Evolutionary conservation across 306 rosid genomes (phyloP).

Genomic region (barrel medic (Medicago truncatula)): DNA sequence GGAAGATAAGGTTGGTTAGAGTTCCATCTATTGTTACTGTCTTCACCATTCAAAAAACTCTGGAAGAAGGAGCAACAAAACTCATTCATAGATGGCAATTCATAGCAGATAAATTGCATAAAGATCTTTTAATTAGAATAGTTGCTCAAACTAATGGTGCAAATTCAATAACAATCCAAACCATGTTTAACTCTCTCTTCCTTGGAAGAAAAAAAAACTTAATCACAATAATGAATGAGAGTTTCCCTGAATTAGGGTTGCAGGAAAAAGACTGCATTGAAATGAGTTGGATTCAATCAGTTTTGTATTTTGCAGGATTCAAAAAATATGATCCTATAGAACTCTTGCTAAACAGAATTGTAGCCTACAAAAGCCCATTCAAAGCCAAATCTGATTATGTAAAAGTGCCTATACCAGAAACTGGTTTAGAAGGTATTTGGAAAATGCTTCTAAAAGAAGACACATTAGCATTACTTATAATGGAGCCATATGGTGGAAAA

Average conservation of each 20-base stretch:
- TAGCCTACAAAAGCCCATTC: conserved; percentile 51
- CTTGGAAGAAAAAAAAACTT: conserved; percentile 54
- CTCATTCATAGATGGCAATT: conserved; percentile 47
- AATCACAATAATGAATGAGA: conserved; percentile 50
- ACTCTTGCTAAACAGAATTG: conserved; percentile 50
- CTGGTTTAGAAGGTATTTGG: conserved; percentile 55
- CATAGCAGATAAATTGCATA: conserved; percentile 48
- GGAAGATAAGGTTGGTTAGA: conserved; percentile 55
- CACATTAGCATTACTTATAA: conserved; percentile 32
- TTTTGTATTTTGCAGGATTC: conserved; percentile 49
- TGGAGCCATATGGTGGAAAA: conserved; percentile 62
- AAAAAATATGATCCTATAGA: conserved; percentile 39
- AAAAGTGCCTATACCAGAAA: conserved; percentile 50
- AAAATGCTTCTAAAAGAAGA: conserved; percentile 52
- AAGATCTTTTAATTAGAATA: conserved; percentile 64
- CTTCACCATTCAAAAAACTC: conserved; percentile 45
- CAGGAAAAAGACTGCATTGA: conserved; percentile 59
- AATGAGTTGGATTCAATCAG: conserved; percentile 66
- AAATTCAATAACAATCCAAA: conserved; percentile 17
- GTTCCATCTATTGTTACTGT: conserved; percentile 54
- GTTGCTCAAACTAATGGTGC: conserved; percentile 48
- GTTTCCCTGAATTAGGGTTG: conserved; percentile 61
- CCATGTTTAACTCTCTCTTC: conserved; percentile 37
- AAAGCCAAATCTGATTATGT: conserved; percentile 72
- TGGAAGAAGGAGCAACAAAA: conserved; percentile 47